Conservation (phyloP, 2,329 filamentous ascomycete genomes). For the Fusarium vanettenii region DNA sequence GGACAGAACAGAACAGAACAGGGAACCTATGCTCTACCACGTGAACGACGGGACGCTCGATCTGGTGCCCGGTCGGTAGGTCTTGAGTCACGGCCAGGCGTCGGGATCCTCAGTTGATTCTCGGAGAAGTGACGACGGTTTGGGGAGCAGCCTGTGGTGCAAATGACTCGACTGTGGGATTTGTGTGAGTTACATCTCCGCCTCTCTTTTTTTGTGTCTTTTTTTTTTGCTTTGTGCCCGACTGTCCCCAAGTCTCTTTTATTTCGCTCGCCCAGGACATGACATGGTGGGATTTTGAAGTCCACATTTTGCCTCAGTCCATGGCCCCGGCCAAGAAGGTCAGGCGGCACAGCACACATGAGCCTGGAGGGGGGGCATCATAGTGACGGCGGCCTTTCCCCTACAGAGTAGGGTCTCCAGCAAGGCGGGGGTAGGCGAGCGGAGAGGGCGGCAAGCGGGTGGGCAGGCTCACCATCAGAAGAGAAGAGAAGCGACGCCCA, state of each 20-base stretch:
- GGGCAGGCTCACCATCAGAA: slow-evolving; percentile 38
- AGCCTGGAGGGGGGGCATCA: slow-evolving; percentile 30
- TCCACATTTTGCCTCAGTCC: neutral
- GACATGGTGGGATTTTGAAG: neutral
- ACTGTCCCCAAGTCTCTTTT: neutral
- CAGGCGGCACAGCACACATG: slow-evolving; percentile 31
- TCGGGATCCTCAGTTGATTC: slow-evolving; percentile 8
- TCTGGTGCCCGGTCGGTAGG: neutral
- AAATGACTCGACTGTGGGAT: slow-evolving; percentile 35
- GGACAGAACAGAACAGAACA: neutral
- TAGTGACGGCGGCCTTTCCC: slow-evolving; percentile 18
- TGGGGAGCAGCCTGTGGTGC: slow-evolving; percentile 14
- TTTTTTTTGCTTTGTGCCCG: neutral
- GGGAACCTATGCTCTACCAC: slow-evolving; percentile 10
- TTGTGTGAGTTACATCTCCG: slow-evolving; percentile 29
- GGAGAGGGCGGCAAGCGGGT: slow-evolving; percentile 21
- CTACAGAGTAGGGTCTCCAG: neutral
- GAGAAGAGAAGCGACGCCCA: slow-evolving; percentile 15
- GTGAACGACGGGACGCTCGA: slow-evolving; percentile 11
- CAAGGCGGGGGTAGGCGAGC: slow-evolving; percentile 18
- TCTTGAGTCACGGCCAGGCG: slow-evolving; percentile 7
- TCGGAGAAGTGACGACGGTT: slow-evolving; percentile 2
- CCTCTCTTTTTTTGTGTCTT: neutral
- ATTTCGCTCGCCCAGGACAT: neutral
- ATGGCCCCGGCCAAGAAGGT: slow-evolving; percentile 14